phyloP scores from a whole-genome alignment of 2,329 filamentous ascomycete species.

The Mycosphaerelloides madeirae region DNA sequence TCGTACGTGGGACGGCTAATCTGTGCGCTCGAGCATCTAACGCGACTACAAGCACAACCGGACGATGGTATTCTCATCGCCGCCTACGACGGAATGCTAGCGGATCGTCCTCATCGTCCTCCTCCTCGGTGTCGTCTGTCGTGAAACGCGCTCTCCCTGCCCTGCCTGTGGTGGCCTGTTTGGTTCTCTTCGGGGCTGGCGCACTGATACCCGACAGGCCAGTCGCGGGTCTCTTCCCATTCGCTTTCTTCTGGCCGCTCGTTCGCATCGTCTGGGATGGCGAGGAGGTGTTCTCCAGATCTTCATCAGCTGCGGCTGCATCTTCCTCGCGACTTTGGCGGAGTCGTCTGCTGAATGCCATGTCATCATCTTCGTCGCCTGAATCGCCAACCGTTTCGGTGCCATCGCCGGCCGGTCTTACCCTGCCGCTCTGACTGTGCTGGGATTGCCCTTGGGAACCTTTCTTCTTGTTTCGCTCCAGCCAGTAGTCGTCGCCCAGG shows the following conservation, averaged over 20 bases:
- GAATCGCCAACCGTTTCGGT: conserved; percentile 12
- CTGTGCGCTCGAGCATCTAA: no score
- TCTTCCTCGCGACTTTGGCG: conserved; percentile 27
- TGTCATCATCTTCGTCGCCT: conserved; percentile 21
- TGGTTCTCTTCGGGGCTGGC: conserved; percentile 31
- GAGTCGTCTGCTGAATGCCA: conserved; percentile 29
- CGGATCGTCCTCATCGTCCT: conserved; percentile 55
- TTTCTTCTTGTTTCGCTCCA: conserved; percentile 40
- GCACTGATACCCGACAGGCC: conserved; percentile 10
- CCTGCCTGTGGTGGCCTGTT: conserved; percentile 12
- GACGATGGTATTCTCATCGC: conserved; percentile 2
- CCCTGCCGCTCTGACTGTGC: conserved; percentile 1
- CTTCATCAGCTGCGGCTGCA: conserved; percentile 2
- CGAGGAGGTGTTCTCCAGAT: no score
- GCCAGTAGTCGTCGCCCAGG: conserved; percentile 72
- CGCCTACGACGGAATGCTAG: conserved; percentile 50
- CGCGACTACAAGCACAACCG: no score
- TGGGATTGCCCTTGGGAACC: conserved; percentile 4
- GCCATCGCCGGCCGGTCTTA: conserved; percentile 1
- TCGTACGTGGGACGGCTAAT: no score
- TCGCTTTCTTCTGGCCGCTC: conserved; percentile 19
- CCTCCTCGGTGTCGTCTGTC: conserved; percentile 27
- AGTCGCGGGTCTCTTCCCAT: conserved; percentile 27
- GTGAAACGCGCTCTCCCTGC: conserved; percentile 6
- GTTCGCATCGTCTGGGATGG: no score